phyloP scores from a whole-genome alignment of 2,329 filamentous ascomycete genomes.

The Alternaria ethzedia region DNA sequence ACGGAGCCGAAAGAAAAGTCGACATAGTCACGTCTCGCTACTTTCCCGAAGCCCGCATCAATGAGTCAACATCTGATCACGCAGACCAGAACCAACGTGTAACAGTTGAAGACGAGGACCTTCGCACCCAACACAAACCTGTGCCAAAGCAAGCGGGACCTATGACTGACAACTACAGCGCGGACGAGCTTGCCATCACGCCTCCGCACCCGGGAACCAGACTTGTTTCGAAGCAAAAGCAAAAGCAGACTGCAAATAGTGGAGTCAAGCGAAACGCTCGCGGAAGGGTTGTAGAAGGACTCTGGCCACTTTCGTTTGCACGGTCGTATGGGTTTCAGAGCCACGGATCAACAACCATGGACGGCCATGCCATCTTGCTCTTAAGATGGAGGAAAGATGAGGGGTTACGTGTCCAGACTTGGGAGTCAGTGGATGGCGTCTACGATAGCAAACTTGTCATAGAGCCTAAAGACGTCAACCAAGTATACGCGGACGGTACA shows the following conservation, averaged over 20 bases:
- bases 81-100: neutral
- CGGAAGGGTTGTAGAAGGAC: neutral
- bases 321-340: constrained; percentile 18
- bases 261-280: neutral
- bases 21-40: constrained; percentile 12
- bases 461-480: constrained; percentile 16
- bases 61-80: constrained; percentile 23
- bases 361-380: constrained; percentile 1
- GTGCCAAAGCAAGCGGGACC: neutral
- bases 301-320: constrained; percentile 27
- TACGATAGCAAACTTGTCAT: constrained; percentile 8
- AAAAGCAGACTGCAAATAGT: neutral
- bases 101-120: neutral
- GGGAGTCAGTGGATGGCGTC: neutral
- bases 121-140: constrained; percentile 22
- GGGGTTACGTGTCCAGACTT: constrained; percentile 6
- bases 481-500: constrained; percentile 17
- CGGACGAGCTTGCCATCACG: constrained; percentile 27
- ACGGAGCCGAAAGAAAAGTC: neutral
- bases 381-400: neutral
- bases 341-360: neutral
- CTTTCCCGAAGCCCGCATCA: constrained; percentile 29
- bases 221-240: constrained; percentile 4
- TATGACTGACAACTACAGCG: constrained; percentile 10
- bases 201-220: neutral